Evolutionary conservation across 768 basidiomycete genomes (phyloP), one percentile per base, ranked within the genome.

Genomic region (Termitomyces sp.): DNA sequence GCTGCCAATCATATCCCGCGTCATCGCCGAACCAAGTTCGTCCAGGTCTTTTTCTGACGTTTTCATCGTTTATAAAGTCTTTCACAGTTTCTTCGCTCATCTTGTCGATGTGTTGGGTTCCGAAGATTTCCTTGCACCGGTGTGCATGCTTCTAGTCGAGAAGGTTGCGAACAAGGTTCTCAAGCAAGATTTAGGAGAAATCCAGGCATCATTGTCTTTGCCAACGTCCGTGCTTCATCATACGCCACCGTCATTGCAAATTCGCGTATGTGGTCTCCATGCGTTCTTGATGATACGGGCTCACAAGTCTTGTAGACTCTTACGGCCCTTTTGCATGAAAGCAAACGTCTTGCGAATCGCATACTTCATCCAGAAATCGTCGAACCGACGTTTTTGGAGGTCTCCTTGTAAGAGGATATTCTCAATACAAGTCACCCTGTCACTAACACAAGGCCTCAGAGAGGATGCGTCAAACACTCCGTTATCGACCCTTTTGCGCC

Each of bases 1-100:
- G 96, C 97, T 11, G 84, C 89, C 3, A 85, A 83, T 53, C 91
- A 98, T 62, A 83, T 99, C 53, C 97, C 97, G 15, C 85, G 91
- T 4, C 96, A 99, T 69, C 86, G 97, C 22, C 88, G 93, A 42
- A 85, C 89, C 52, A 88, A 87, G 94, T 95, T 84, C 73, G 16
- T 50, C 60, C 29, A 22, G 20, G 7, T 31, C 31, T 29, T 31
- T 42, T 20, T n/a, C 29, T 36, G 9, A 25, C 7, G 29, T 1
- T 10, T 25, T 5, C 18, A 12, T 39, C 40, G 52, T 47, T 43
- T 33, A 22, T 60, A 18, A 54, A 43, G 25, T 47, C 20, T 48
- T 48, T 52, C 50, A 25, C 43, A 95, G 93, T 52, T 96, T 99
- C 72, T 98, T 94, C 70, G 76, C 84, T 2, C 93, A 95, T 65